Conservation (phyloP, 2,329 filamentous ascomycete genomes). For the Aureobasidium sp. region DNA sequence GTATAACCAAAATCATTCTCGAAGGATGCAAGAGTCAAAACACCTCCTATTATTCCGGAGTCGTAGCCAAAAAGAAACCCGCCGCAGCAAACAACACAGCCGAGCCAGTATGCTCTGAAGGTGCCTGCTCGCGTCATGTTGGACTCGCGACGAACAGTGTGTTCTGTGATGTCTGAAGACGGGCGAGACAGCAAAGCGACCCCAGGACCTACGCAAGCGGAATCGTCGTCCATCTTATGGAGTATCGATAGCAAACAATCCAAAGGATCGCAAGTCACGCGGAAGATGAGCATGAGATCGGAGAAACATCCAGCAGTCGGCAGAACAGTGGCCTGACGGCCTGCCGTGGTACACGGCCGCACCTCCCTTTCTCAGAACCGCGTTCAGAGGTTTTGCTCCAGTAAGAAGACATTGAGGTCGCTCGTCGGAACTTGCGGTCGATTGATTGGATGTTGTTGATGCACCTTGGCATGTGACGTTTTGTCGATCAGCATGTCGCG, state of each 20-base stretch:
- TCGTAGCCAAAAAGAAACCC: constrained; percentile 45
- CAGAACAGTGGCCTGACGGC: not conserved
- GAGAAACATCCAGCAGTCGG: not conserved
- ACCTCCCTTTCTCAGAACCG: not conserved
- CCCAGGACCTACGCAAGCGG: not conserved
- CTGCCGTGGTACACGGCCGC: not conserved
- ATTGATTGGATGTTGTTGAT: not conserved
- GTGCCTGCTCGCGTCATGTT: constrained; percentile 28
- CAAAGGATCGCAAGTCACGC: not conserved
- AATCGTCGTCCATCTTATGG: not conserved
- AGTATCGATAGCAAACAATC: not conserved
- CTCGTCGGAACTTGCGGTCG: not conserved
- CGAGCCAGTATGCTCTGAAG: constrained; percentile 46
- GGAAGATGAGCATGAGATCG: not conserved
- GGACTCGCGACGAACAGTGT: not conserved
- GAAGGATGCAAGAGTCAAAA: constrained; percentile 40
- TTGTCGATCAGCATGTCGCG: constrained; percentile 9
- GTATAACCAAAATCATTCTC: constrained; percentile 38
- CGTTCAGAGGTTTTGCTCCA: not conserved
- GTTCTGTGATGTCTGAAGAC: not conserved
- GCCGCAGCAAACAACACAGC: constrained; percentile 45
- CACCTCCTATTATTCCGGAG: constrained; percentile 39
- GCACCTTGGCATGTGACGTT: not conserved
- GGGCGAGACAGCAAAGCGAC: constrained; percentile 1
- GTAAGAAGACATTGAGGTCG: not conserved